phyloP scores from a whole-genome alignment of 1,284 basidiomycete species.

The Melampsora larici-populina region DNA sequence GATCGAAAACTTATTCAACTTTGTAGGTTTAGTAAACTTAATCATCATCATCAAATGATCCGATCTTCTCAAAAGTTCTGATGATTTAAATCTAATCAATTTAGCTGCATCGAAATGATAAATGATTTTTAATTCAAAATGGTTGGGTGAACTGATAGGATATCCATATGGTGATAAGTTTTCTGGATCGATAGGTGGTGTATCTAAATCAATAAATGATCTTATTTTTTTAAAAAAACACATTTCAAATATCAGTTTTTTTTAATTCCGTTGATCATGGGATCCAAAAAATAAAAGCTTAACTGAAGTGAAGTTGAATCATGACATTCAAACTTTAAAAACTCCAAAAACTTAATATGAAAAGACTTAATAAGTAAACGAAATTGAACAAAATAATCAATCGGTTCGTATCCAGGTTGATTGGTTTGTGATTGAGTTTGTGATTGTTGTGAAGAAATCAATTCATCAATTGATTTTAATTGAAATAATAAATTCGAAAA shows the following conservation, averaged over 20 bases:
- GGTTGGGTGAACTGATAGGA: constrained; percentile 23
- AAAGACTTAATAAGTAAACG: too few relatives aligned
- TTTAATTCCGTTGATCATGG: too few relatives aligned
- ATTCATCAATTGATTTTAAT: constrained; percentile 30
- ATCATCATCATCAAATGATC: constrained; percentile 7
- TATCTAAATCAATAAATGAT: background rate
- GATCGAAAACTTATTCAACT: constrained; percentile 2
- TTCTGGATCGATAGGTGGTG: background rate
- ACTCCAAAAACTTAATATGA: too few relatives aligned
- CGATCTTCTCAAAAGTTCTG: background rate
- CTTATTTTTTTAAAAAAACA: background rate
- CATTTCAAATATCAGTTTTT: background rate
- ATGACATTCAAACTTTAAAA: background rate
- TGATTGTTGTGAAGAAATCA: background rate
- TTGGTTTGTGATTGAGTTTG: too few relatives aligned
- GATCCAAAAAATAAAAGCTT: background rate
- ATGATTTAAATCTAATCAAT: background rate
- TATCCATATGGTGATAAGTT: constrained; percentile 16
- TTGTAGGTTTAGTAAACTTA: background rate
- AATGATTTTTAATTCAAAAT: constrained; percentile 12
- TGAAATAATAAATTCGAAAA: constrained; percentile 19
- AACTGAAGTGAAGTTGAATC: constrained; percentile 24
- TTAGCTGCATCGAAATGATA: constrained; percentile 13
- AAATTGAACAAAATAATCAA: too few relatives aligned
- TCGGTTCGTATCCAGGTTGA: too few relatives aligned